phyloP scores from a whole-genome alignment of 805 yeast genomes.

The Candida boleticola region DNA sequence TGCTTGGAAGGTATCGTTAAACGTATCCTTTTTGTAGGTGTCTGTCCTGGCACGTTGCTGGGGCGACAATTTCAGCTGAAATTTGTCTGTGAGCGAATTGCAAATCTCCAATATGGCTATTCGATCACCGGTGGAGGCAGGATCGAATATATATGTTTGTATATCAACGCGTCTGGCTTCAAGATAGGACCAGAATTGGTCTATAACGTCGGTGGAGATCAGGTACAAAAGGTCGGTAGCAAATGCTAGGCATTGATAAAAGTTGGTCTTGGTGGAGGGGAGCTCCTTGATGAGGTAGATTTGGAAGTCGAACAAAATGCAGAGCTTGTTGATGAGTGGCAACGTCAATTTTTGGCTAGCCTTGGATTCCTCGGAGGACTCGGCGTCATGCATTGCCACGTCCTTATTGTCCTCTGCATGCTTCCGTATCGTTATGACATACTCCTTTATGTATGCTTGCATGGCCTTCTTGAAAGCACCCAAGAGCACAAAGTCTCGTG shows the following conservation, averaged over 20 bases:
- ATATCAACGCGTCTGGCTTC: constrained; percentile 31
- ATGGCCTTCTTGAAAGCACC: constrained; percentile 20
- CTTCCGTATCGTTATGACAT: not conserved
- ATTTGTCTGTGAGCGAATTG: constrained; percentile 35
- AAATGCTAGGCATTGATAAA: constrained; percentile 23
- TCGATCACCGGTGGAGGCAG: constrained; percentile 29
- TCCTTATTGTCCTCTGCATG: not conserved
- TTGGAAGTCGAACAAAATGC: constrained; percentile 25
- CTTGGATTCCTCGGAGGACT: not conserved
- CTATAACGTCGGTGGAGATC: constrained; percentile 18
- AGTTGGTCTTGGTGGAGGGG: constrained; percentile 19
- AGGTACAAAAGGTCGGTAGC: constrained; percentile 22
- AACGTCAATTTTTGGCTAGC: too few species aligned
- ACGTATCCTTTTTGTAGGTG: constrained; percentile 35
- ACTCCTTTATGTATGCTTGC: constrained; percentile 7
- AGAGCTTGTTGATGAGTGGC: constrained; percentile 14
- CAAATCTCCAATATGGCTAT: constrained; percentile 40
- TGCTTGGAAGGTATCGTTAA: constrained; percentile 36
- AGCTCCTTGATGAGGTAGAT: constrained; percentile 14
- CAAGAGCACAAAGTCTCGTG: constrained; percentile 18
- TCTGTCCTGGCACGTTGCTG: constrained; percentile 11
- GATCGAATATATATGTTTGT: constrained; percentile 23
- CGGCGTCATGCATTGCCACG: not conserved
- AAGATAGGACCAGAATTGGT: constrained; percentile 35
- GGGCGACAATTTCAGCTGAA: constrained; percentile 13